These are phyloP conservation scores for Sporopachydermia quercuum DNA, from an alignment of 805 yeast genomes.

Conservation along the genomic window DNA sequence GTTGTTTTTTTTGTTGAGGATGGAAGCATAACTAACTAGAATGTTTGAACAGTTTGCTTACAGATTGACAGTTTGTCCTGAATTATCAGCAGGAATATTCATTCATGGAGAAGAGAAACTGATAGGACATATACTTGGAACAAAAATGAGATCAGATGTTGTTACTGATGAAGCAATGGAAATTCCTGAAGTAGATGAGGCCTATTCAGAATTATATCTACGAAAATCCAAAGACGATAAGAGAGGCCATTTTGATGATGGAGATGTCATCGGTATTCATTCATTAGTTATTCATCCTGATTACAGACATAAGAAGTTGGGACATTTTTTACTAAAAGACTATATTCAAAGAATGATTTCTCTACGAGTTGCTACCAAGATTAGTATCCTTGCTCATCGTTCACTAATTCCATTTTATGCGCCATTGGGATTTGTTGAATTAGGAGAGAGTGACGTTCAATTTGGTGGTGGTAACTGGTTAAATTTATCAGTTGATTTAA, in stretches of 20 bases:
- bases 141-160: slow-evolving; percentile 36
- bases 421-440: slow-evolving; percentile 61
- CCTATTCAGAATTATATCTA: slow-evolving; percentile 9
- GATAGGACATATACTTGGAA: slow-evolving; percentile 70
- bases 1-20: too few relatives aligned
- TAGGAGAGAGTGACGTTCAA: slow-evolving; percentile 46
- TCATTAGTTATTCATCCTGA: slow-evolving; percentile 64
- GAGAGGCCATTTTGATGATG: slow-evolving; percentile 61
- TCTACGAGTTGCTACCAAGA: slow-evolving; percentile 70
- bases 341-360: slow-evolving; percentile 81
- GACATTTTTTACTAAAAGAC: slow-evolving; percentile 71
- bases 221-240: slow-evolving; percentile 10
- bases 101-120: slow-evolving; percentile 51
- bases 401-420: slow-evolving; percentile 62
- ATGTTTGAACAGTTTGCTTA: too few relatives aligned
- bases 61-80: slow-evolving; percentile 75
- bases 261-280: slow-evolving; percentile 67
- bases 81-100: slow-evolving; percentile 78
- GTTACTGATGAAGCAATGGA: slow-evolving; percentile 49
- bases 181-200: slow-evolving; percentile 28
- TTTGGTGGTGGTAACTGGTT: slow-evolving; percentile 50
- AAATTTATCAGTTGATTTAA: slow-evolving; percentile 30
- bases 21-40: too few relatives aligned
- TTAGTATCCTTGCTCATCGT: slow-evolving; percentile 60
- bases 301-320: slow-evolving; percentile 71